Conservation (phyloP, 371 early-diverging fungal species). For the Zopfochytrium polystomum region DNA sequence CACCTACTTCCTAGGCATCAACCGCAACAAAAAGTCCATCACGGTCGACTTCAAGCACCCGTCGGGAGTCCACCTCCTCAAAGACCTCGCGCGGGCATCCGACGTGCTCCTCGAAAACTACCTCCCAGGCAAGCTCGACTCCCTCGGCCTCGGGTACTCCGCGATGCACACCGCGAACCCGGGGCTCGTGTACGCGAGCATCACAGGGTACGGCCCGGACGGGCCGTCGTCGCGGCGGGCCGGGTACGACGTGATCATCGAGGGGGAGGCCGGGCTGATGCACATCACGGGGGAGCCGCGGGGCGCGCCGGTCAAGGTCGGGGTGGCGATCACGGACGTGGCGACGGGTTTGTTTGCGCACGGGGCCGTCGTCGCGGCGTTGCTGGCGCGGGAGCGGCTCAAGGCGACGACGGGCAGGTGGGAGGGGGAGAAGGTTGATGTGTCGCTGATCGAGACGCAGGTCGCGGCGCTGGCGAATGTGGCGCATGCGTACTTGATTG, state of each 20-base stretch:
- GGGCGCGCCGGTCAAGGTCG: slow-evolving; percentile 87
- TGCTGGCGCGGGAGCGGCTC: slow-evolving; percentile 65
- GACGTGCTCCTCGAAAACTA: slow-evolving; percentile 91
- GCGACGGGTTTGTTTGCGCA: slow-evolving; percentile 85
- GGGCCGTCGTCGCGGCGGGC: slow-evolving; percentile 78
- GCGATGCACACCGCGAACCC: slow-evolving; percentile 68
- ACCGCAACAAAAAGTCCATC: slow-evolving; percentile 87
- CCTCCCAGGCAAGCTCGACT: slow-evolving; percentile 75
- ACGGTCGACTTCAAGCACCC: slow-evolving; percentile 76
- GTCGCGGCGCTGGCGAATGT: slow-evolving; percentile 86
- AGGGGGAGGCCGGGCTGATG: slow-evolving; percentile 83
- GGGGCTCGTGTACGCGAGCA: slow-evolving; percentile 81
- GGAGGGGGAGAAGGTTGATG: slow-evolving; percentile 88
- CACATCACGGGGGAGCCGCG: slow-evolving; percentile 82
- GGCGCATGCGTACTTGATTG: slow-evolving; percentile 79
- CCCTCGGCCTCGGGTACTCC: slow-evolving; percentile 75
- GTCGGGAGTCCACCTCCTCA: slow-evolving; percentile 62
- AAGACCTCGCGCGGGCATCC: slow-evolving; percentile 53
- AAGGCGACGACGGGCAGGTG: no score
- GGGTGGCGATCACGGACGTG: slow-evolving; percentile 87
- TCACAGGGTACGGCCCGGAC: slow-evolving; percentile 78
- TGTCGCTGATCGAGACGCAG: slow-evolving; percentile 81
- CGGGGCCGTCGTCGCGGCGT: slow-evolving; percentile 82
- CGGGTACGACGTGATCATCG: slow-evolving; percentile 93
- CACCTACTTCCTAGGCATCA: slow-evolving; percentile 86